phyloP scores from a whole-genome alignment of 805 yeast genomes.

The Barnettozyma vustinii region DNA sequence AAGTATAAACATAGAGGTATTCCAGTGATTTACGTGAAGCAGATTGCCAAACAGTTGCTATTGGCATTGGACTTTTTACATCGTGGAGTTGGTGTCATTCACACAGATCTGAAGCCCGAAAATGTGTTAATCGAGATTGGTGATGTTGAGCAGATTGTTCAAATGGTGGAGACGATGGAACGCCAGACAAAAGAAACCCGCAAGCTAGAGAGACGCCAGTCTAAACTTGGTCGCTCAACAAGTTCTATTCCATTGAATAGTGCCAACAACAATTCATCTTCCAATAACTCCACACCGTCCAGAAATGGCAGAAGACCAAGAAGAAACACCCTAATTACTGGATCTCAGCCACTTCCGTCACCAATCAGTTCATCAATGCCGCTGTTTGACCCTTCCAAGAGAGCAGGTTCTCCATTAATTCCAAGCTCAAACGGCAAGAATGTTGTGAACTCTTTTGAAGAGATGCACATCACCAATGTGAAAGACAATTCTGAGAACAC shows the following conservation, averaged over 20 bases:
- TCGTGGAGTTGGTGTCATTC: conserved; percentile 67
- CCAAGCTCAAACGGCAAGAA: conserved; percentile 10
- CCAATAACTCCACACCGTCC: conserved; percentile 22
- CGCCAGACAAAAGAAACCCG: conserved; percentile 40
- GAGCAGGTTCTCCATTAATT: conserved; percentile 15
- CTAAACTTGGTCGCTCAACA: conserved; percentile 22
- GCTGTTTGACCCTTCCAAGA: conserved; percentile 22
- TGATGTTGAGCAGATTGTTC: conserved; percentile 73
- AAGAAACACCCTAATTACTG: conserved; percentile 73
- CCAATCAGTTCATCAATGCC: conserved; percentile 54
- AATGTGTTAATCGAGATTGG: conserved; percentile 76
- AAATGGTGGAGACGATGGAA: conserved; percentile 58
- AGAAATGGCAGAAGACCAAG: conserved; percentile 44
- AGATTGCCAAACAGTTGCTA: conserved; percentile 72
- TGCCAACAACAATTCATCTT: conserved; percentile 18
- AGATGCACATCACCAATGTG: conserved; percentile 7
- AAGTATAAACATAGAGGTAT: conserved; percentile 73
- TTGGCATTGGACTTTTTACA: conserved; percentile 69
- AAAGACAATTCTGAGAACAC: neutral
- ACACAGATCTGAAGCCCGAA: conserved; percentile 71
- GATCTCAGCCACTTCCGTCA: conserved; percentile 90
- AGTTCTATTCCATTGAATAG: conserved; percentile 11
- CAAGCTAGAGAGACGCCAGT: conserved; percentile 35
- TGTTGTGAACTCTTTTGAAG: conserved; percentile 10
- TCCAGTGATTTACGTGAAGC: conserved; percentile 73